Conservation (phyloP, 805 yeast genomes). For the Blastobotrys terrestris region DNA sequence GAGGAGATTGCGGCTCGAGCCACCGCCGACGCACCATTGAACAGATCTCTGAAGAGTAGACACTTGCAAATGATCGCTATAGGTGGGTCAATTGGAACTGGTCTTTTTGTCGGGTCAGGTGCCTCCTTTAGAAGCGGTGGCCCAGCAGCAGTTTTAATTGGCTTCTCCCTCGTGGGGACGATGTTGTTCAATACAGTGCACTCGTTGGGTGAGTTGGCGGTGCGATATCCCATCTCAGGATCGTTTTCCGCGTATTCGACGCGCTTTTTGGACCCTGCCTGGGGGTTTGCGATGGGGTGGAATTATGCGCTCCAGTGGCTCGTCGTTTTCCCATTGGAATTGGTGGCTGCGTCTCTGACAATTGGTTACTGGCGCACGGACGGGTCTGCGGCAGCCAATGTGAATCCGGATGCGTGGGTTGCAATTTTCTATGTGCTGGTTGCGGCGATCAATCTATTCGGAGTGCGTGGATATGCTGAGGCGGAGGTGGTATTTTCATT, state of each 20-base stretch:
- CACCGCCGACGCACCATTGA: constrained; percentile 52
- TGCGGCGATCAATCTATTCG: constrained; percentile 45
- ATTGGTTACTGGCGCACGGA: constrained; percentile 52
- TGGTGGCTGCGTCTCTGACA: constrained; percentile 56
- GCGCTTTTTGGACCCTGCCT: constrained; percentile 57
- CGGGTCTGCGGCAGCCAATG: constrained; percentile 52
- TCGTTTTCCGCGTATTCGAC: constrained; percentile 50
- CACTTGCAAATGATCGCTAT: constrained; percentile 61
- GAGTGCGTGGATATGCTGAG: constrained; percentile 58
- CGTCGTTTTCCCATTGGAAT: constrained; percentile 58
- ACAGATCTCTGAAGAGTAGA: constrained; percentile 34
- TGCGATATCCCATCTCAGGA: constrained; percentile 49
- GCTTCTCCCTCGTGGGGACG: constrained; percentile 54
- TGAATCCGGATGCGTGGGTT: constrained; percentile 53
- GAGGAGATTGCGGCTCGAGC: constrained; percentile 35
- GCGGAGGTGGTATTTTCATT: constrained; percentile 58
- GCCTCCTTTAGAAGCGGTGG: constrained; percentile 51
- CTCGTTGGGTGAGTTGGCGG: constrained; percentile 64
- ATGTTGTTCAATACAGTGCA: constrained; percentile 55
- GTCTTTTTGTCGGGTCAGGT: constrained; percentile 64
- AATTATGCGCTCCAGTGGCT: constrained; percentile 62
- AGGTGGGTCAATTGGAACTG: constrained; percentile 75
- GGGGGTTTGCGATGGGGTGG: constrained; percentile 67
- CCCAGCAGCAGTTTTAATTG: constrained; percentile 55
- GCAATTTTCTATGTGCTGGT: constrained; percentile 49